Evolutionary conservation across 2,329 filamentous ascomycete genomes (phyloP).

Genomic region (Xylariaceae sp.): DNA sequence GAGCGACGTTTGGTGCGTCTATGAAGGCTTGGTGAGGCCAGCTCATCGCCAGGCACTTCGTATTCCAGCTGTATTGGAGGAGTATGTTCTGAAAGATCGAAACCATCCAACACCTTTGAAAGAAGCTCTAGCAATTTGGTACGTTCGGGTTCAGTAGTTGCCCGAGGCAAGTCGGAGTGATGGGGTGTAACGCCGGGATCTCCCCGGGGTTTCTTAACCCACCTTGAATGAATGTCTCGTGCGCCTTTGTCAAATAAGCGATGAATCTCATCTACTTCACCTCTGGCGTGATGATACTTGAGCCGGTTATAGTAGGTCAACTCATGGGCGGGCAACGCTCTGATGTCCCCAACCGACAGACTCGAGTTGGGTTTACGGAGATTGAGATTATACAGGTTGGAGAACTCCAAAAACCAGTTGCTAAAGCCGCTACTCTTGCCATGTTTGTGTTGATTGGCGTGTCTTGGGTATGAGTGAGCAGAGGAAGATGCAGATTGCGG

Average conservation of each 20-base stretch:
- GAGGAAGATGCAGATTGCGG: neutral
- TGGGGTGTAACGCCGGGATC: conserved; percentile 23
- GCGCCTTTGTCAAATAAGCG: conserved; percentile 22
- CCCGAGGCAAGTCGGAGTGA: conserved; percentile 20
- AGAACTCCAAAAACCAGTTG: conserved; percentile 31
- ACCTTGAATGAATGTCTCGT: conserved; percentile 26
- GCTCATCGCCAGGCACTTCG: conserved; percentile 8
- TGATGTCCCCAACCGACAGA: conserved; percentile 19
- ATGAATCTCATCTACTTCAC: conserved; percentile 17
- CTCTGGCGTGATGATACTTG: conserved; percentile 22
- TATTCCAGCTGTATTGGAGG: conserved; percentile 6
- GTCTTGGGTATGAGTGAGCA: neutral
- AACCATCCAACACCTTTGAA: conserved; percentile 20
- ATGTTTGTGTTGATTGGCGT: conserved; percentile 15
- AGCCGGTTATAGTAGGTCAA: conserved; percentile 24
- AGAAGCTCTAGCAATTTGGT: conserved; percentile 22
- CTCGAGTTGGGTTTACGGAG: conserved; percentile 22
- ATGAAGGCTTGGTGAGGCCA: conserved; percentile 13
- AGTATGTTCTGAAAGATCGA: conserved; percentile 12
- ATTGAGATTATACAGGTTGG: conserved; percentile 28
- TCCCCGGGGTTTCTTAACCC: conserved; percentile 27
- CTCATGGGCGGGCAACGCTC: conserved; percentile 22
- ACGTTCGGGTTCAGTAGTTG: conserved; percentile 26
- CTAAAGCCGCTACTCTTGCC: conserved; percentile 19
- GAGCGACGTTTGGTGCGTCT: conserved; percentile 25